Evolutionary conservation across 305 asterid species (phyloP), one percentile per base, ranked within the genome.

Genomic region (Fraxinus velutina): DNA sequence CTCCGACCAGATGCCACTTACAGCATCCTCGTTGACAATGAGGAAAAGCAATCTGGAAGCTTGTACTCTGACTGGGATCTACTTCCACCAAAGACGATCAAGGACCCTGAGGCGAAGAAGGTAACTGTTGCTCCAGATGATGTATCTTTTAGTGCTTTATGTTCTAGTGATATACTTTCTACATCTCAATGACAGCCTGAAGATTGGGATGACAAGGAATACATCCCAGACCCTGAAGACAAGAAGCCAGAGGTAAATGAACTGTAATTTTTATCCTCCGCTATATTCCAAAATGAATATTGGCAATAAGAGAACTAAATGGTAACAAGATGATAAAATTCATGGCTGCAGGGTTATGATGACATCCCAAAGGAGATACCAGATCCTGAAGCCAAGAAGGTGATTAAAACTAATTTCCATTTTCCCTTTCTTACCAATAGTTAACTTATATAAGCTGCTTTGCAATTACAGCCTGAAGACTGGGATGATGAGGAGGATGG

Each of bases 401-500:
- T 96, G 78, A 85, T 66, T 52, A 13, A 0, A 29, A 62, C n/a
- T 39, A 77, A 44, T 64, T 75, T n/a, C 27, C 17, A 8, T 7
- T 6, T 47, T n/a, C 75, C 75, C 27, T 42, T n/a, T 72, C n/a
- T 55, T 36, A 30, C 5, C 24, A 74, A 57, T 64, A 27, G 32
- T 68, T 13, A 66, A 57, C 42, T 50, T 68, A 21, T 37, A 44
- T 50, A 70, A 21, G 9, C 15, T 27, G n/a, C 37, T 80, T 85
- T 44, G 17, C 44, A 29, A 76, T 77, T 87, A 85, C 90, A 96
- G 99, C 99, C 99, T 22, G 99, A 96, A 85, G 98, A 96, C 84
- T 96, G 99, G 99, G 99, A 96, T 84, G 97, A 96, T 85, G 98
- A 92, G 81, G 99, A 94, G 86, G 99, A 96, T 91, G 98, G 99